These are phyloP conservation scores for Triadica sebifera DNA, from an alignment of 345 rosid genomes.

Conservation along the genomic window DNA sequence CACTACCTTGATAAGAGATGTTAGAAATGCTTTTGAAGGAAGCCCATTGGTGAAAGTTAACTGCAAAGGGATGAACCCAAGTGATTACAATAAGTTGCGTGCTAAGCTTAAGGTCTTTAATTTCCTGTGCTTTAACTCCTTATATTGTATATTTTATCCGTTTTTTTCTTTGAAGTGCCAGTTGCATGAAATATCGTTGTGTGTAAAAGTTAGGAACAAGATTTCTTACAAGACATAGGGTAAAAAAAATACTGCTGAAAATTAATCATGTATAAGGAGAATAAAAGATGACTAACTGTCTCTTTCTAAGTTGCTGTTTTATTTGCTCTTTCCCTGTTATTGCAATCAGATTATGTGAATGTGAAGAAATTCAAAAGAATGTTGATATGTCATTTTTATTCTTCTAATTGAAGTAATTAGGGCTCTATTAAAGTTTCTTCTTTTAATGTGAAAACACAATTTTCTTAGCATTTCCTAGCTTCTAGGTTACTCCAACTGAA, in stretches of 20 bases:
- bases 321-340: not conserved
- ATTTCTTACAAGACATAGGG: not conserved
- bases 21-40: constrained; percentile 82
- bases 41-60: constrained; percentile 76
- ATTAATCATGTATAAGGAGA: not conserved
- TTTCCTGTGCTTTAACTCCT: not conserved
- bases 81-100: constrained; percentile 89
- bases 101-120: constrained; percentile 81
- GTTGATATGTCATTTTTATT: not conserved
- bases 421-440: not conserved
- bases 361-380: not conserved
- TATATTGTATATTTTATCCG: not conserved
- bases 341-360: not conserved
- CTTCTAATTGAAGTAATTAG: not conserved
- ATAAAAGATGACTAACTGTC: not conserved
- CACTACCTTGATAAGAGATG: constrained; percentile 67
- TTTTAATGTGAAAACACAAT: not conserved
- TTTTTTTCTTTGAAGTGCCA: not conserved
- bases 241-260: not conserved
- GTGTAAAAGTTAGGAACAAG: constrained; percentile 8
- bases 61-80: constrained; percentile 75
- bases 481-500: not conserved
- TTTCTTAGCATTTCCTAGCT: not conserved
- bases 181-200: not conserved
- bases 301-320: not conserved